Conservation (phyloP, 2,329 filamentous ascomycete genomes). For the Macrophomina phaseolina region DNA sequence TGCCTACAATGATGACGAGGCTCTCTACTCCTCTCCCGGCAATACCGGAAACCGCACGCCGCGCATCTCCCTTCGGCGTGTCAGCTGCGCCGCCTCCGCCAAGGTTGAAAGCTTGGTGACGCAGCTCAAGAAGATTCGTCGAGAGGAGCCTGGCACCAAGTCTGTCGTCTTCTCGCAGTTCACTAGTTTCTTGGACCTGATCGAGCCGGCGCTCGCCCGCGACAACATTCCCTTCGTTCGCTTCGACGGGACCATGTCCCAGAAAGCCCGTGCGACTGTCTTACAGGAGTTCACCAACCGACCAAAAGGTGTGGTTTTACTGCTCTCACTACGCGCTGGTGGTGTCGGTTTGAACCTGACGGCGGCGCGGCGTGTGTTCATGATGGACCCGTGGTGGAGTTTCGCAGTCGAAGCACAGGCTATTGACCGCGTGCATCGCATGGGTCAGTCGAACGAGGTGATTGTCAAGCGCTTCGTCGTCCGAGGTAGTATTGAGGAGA, state of each 20-base stretch:
- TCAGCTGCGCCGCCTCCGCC: constrained; percentile 75
- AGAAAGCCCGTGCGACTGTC: constrained; percentile 81
- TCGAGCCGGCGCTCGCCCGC: constrained; percentile 77
- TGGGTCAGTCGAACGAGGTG: constrained; percentile 90
- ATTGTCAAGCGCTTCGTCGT: constrained; percentile 88
- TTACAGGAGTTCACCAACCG: constrained; percentile 69
- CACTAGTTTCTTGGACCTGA: constrained; percentile 91
- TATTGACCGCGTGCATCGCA: constrained; percentile 95
- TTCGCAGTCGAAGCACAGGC: constrained; percentile 96
- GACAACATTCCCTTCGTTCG: constrained; percentile 81
- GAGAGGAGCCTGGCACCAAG: constrained; percentile 72
- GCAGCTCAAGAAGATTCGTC: constrained; percentile 73
- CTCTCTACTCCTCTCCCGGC: constrained; percentile 41
- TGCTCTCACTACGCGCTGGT: constrained; percentile 86
- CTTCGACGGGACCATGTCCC: constrained; percentile 87
- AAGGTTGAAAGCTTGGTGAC: constrained; percentile 83
- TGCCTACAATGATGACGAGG: constrained; percentile 44
- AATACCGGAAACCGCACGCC: constrained; percentile 43
- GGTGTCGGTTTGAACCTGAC: constrained; percentile 95
- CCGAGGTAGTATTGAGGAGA: constrained; percentile 87
- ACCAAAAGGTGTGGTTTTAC: constrained; percentile 70
- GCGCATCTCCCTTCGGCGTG: constrained; percentile 65
- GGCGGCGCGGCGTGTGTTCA: constrained; percentile 85
- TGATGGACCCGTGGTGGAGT: constrained; percentile 99
- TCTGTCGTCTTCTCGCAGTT: constrained; percentile 97